Conservation (phyloP, 768 basidiomycete genomes). For the Tubosaeta brunneosetosa region DNA sequence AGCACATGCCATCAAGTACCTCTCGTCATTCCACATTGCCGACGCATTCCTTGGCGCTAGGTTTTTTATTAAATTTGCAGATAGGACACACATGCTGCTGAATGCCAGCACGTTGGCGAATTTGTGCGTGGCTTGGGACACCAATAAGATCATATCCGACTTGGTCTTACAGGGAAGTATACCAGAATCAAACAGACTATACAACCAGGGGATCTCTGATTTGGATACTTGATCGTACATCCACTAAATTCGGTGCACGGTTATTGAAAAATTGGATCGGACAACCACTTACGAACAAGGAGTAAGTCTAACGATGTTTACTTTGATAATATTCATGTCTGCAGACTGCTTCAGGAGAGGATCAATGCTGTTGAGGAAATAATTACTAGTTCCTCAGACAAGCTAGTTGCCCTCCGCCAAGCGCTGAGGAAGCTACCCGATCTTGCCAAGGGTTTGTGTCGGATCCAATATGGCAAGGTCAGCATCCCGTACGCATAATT, state of each 20-base stretch:
- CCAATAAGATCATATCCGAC: not conserved
- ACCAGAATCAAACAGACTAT: conserved; percentile 82
- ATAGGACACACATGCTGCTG: conserved; percentile 79
- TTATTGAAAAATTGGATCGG: conserved; percentile 84
- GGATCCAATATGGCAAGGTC: conserved; percentile 91
- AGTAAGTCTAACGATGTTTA: conserved; percentile 36
- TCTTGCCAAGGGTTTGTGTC: conserved; percentile 76
- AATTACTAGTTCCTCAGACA: conserved; percentile 51
- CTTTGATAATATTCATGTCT: not conserved
- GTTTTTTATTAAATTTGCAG: conserved; percentile 77
- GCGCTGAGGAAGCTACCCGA: conserved; percentile 79
- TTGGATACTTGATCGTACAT: conserved; percentile 82
- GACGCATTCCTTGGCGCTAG: conserved; percentile 72
- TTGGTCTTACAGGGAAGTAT: conserved; percentile 63
- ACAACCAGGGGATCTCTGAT: conserved; percentile 71
- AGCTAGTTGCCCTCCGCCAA: conserved; percentile 61
- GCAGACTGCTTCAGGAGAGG: conserved; percentile 68
- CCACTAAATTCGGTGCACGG: conserved; percentile 85
- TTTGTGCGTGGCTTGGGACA: conserved; percentile 37
- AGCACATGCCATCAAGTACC: conserved; percentile 66
- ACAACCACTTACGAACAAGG: conserved; percentile 70
- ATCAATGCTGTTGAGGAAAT: conserved; percentile 87
- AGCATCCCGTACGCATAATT: conserved; percentile 9
- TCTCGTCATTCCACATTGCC: conserved; percentile 70
- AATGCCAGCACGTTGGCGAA: conserved; percentile 86